phyloP scores from a whole-genome alignment of 192 early-diverging fungal genomes.

The Coemansia sp. region DNA sequence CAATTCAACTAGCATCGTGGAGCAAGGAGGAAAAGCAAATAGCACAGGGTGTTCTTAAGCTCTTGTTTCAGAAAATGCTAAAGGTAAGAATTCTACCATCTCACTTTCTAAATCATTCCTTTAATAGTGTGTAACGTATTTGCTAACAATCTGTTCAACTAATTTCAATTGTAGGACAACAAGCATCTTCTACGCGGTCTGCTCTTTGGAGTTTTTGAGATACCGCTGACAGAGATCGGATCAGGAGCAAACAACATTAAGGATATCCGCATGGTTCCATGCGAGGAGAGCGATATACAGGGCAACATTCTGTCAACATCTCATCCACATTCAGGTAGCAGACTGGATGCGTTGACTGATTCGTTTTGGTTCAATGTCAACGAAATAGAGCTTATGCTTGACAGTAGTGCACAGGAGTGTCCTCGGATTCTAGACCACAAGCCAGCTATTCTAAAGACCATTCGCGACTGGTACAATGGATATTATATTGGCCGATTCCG shows the following conservation, averaged over 20 bases:
- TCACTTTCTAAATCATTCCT: not conserved
- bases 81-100: slow-evolving; percentile 20
- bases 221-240: slow-evolving; percentile 43
- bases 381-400: slow-evolving; percentile 35
- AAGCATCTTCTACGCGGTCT: slow-evolving; percentile 5
- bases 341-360: slow-evolving; percentile 31
- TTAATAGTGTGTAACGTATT: not conserved
- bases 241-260: slow-evolving; percentile 44
- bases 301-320: slow-evolving; percentile 19
- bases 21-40: slow-evolving; percentile 10
- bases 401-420: slow-evolving; percentile 23
- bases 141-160: not conserved
- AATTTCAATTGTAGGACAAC: slow-evolving; percentile 22
- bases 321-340: slow-evolving; percentile 27
- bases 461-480: slow-evolving; percentile 37
- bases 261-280: slow-evolving; percentile 36
- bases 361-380: slow-evolving; percentile 39
- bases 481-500: slow-evolving; percentile 40
- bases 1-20: slow-evolving; percentile 23
- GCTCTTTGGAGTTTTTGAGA: slow-evolving; percentile 39
- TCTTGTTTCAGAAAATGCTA: slow-evolving; percentile 31
- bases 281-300: slow-evolving; percentile 32
- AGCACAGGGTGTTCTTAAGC: slow-evolving; percentile 17
- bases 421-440: slow-evolving; percentile 22
- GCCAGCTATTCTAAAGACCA: slow-evolving; percentile 16